These are phyloP conservation scores for Neurospora tetrasperma DNA, from an alignment of 495 filamentous ascomycete species.

Conservation along the genomic window DNA sequence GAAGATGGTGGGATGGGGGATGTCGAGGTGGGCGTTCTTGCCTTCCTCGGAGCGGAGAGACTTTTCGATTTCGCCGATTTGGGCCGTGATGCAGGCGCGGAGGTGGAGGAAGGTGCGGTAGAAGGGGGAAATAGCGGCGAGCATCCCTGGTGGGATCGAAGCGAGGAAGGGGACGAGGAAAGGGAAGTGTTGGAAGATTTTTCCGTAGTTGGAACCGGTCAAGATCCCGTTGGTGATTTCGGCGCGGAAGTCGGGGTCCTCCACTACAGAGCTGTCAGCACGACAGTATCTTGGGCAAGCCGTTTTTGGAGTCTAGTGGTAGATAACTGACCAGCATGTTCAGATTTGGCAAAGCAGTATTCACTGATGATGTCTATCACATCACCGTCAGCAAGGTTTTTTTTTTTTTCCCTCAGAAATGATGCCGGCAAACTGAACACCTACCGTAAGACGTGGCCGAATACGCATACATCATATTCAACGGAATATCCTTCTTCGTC, in stretches of 20 bases:
- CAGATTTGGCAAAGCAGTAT: background rate
- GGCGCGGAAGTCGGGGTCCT: background rate
- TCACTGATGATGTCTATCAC: background rate
- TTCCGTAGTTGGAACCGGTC: background rate
- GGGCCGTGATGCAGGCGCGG: conserved; percentile 2
- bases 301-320: background rate
- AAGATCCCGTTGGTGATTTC: background rate
- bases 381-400: background rate
- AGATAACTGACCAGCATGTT: background rate
- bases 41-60: background rate
- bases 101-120: background rate
- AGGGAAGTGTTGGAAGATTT: background rate
- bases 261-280: background rate
- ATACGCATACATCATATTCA: background rate
- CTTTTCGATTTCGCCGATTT: conserved; percentile 5
- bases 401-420: no score
- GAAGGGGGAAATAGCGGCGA: background rate
- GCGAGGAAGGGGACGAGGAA: background rate
- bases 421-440: no score
- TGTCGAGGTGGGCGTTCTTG: background rate
- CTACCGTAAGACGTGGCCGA: background rate
- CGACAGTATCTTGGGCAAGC: no score
- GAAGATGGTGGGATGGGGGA: conserved; percentile 20
- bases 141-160: background rate
- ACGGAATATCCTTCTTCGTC: background rate